Conservation (phyloP, 129 eudicot species). For the Chrysanthemum makinoi region DNA sequence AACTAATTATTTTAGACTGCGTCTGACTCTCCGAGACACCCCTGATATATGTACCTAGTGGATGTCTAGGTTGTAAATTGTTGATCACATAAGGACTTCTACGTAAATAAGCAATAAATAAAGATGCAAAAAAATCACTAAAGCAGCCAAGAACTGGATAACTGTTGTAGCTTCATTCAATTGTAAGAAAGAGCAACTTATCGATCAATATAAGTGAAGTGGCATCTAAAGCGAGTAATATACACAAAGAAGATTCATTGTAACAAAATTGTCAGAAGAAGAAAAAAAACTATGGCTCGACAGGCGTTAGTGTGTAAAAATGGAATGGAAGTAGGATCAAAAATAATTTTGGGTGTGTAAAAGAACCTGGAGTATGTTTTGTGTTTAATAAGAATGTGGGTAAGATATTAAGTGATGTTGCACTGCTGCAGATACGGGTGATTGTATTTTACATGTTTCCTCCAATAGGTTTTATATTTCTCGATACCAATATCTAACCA, state of each 20-base stretch:
- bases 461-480: constrained; percentile 75
- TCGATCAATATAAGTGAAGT: constrained; percentile 9
- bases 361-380: neutral
- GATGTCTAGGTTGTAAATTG: neutral
- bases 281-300: constrained; percentile 6
- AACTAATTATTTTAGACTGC: too few relatives aligned
- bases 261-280: neutral
- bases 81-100: neutral
- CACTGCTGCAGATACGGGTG: constrained; percentile 88
- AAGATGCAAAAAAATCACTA: neutral
- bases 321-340: constrained; percentile 28
- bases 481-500: constrained; percentile 87
- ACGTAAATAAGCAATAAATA: neutral
- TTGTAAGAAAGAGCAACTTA: neutral
- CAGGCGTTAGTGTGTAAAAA: constrained; percentile 27
- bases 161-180: constrained; percentile 16
- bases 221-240: constrained; percentile 23
- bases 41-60: too few relatives aligned
- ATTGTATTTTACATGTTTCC: constrained; percentile 54
- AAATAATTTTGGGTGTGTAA: constrained; percentile 27
- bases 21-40: too few relatives aligned
- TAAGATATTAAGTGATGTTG: constrained; percentile 47
- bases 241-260: constrained; percentile 26
- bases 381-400: constrained; percentile 16
- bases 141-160: constrained; percentile 2